These are phyloP conservation scores for Astrothelium subdiscretum DNA, from an alignment of 495 filamentous ascomycete genomes.

Conservation along the genomic window DNA sequence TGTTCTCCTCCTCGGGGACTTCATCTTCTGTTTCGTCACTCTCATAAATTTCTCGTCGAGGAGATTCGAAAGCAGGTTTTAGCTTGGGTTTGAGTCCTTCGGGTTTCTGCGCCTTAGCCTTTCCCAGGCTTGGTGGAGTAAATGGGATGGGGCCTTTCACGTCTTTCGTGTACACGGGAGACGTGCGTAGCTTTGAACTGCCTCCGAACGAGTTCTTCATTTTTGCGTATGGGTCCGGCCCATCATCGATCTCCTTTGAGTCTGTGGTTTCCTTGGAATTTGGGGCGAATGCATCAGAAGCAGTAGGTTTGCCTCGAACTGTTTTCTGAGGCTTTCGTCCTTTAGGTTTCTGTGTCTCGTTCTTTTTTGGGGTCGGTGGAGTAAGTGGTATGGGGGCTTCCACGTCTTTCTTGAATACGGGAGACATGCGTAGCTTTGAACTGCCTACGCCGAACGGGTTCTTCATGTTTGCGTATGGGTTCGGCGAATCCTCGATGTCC, in stretches of 20 bases:
- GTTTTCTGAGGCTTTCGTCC: not conserved
- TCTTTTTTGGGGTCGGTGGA: not conserved
- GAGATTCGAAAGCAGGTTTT: not conserved
- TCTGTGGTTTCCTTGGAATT: no score
- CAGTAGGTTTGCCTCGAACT: no score
- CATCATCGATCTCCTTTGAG: no score
- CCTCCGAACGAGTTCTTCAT: not conserved
- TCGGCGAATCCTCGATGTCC: no score
- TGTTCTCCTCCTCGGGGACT: no score
- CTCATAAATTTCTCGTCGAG: not conserved
- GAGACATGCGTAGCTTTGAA: not conserved
- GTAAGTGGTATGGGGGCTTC: not conserved
- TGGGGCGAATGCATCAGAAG: no score
- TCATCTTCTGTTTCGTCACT: not conserved
- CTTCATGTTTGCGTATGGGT: no score
- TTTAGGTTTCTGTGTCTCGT: not conserved
- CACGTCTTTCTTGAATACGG: not conserved
- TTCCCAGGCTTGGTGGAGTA: not conserved
- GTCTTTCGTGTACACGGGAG: not conserved
- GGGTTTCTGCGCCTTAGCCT: not conserved
- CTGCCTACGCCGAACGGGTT: not conserved
- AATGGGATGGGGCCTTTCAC: not conserved
- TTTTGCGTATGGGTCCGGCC: no score
- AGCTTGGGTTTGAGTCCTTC: not conserved
- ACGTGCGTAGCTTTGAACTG: not conserved